phyloP scores from a whole-genome alignment of 202 grass and related monocot species.

The Dendrocalamus latiflorus region DNA sequence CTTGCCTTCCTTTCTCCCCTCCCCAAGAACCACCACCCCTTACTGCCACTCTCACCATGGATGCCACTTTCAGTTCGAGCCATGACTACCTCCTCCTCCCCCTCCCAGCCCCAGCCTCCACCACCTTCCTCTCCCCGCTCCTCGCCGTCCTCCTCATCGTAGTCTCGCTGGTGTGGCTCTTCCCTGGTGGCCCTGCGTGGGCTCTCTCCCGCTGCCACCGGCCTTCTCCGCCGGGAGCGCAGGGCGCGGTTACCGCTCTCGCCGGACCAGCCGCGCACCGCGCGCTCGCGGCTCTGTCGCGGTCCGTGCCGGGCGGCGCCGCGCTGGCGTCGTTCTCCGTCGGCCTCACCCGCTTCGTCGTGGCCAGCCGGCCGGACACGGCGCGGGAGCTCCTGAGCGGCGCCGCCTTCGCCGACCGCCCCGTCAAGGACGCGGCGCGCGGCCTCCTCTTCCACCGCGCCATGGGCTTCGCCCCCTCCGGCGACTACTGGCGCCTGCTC shows the following conservation, averaged over 20 bases:
- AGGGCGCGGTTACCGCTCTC: constrained; percentile 32
- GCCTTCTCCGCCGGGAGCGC: constrained; percentile 19
- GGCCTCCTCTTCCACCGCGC: constrained; percentile 43
- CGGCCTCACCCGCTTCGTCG: constrained; percentile 40
- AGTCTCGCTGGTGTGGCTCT: constrained; percentile 25
- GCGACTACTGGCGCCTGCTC: constrained; percentile 55
- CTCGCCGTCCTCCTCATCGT: constrained; percentile 28
- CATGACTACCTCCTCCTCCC: constrained; percentile 32
- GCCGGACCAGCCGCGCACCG: constrained; percentile 48
- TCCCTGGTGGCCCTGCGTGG: constrained; percentile 52
- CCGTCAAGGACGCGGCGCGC: constrained; percentile 46
- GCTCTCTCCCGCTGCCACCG: constrained; percentile 12
- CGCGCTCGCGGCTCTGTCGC: constrained; percentile 14
- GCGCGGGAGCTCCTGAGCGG: constrained; percentile 39
- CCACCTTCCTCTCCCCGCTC: constrained; percentile 30
- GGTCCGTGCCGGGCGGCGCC: constrained; percentile 5
- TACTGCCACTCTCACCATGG: not conserved
- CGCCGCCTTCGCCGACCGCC: constrained; percentile 46
- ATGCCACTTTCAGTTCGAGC: not conserved
- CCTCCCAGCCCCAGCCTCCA: not conserved
- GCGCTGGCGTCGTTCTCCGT: constrained; percentile 33
- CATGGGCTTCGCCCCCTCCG: constrained; percentile 50
- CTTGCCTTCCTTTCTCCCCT: not conserved
- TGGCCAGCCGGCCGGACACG: constrained; percentile 39
- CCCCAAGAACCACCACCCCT: not conserved